Evolutionary conservation across 2,329 filamentous ascomycete genomes (phyloP), one percentile per base, ranked within the genome.

Genomic region (Claviceps quebecensis): DNA sequence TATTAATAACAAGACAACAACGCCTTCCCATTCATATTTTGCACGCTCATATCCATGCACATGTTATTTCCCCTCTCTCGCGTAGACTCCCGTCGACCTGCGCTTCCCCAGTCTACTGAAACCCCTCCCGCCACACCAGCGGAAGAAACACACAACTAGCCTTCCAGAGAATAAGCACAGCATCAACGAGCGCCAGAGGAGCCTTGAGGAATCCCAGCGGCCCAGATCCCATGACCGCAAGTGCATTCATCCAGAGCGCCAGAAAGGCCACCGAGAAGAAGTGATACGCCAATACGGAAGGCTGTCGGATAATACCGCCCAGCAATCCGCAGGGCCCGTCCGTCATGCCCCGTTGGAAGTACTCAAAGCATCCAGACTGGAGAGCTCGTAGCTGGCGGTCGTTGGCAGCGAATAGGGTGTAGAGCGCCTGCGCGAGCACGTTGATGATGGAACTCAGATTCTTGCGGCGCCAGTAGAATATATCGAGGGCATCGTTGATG

Each of bases 201-300:
- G 61, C 55, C 58, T 67, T 68, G 62, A 75, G 62, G 63, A 67
- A 54, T 74, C 72, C 56, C 5, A 59, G 52, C 14, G 63, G 57
- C 50, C 59, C 50, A n/a, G 41, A 59, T 29, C 66, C 65, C 23
- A 73, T 54, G 51, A 72, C 62, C 8, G 67, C 63, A 44, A 68
- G 59, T 4, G 61, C 62, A 54, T 75, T 69, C 55, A 82, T 62
- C 84, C 86, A 94, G 57, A 97, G 88, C 26, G 84, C 82, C 57
- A 95, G 78, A 58, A 97, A 81, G 2, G 93, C 93, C 36, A 98
- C 93, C 29, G 83, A 80, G 70, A 96, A 98, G 72, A 98, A 98
- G 69, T 98, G 93, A 65, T 85, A 86, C 59, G 93, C 83, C 40
- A 98, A 80, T 40, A 89, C 77, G 49, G 82, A 67, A 0, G 93